Conservation (phyloP, 1,284 basidiomycete species). For the Leucoagaricus sp. region DNA sequence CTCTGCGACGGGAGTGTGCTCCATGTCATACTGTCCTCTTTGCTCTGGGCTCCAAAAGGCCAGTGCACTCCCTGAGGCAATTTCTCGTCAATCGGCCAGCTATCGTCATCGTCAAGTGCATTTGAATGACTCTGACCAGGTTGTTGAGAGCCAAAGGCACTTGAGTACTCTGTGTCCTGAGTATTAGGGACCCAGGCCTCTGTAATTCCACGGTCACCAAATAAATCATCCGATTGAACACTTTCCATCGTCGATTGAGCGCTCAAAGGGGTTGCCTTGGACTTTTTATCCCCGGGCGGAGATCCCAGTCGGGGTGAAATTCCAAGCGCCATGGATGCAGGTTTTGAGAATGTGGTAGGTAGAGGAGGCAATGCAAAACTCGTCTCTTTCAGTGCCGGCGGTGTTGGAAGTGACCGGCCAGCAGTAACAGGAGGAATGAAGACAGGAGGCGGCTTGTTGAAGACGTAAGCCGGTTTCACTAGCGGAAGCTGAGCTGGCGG, state of each 20-base stretch:
- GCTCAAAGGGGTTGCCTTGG: slow-evolving; percentile 36
- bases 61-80: slow-evolving; percentile 53
- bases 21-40: slow-evolving; percentile 73
- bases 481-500: slow-evolving; percentile 45
- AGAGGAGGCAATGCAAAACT: slow-evolving; percentile 29
- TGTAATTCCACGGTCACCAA: slow-evolving; percentile 46
- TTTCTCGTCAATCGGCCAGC: slow-evolving; percentile 72
- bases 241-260: slow-evolving; percentile 57
- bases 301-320: slow-evolving; percentile 38
- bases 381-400: slow-evolving; percentile 17
- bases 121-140: slow-evolving; percentile 16
- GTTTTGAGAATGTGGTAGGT: slow-evolving; percentile 38
- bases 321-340: slow-evolving; percentile 45
- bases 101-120: slow-evolving; percentile 60
- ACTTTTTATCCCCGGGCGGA: slow-evolving; percentile 23
- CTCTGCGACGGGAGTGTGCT: slow-evolving; percentile 62
- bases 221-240: slow-evolving; percentile 47
- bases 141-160: slow-evolving; percentile 33
- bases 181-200: slow-evolving; percentile 58
- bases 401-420: slow-evolving; percentile 18
- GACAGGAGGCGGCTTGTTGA: slow-evolving; percentile 59
- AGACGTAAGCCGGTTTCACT: slow-evolving; percentile 47
- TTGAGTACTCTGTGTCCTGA: slow-evolving; percentile 59
- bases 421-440: slow-evolving; percentile 46
- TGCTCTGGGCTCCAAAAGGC: slow-evolving; percentile 49